Base-by-base conservation (phyloP, 2,329 filamentous ascomycete genomes). In the Curvularia verruculosa region DNA sequence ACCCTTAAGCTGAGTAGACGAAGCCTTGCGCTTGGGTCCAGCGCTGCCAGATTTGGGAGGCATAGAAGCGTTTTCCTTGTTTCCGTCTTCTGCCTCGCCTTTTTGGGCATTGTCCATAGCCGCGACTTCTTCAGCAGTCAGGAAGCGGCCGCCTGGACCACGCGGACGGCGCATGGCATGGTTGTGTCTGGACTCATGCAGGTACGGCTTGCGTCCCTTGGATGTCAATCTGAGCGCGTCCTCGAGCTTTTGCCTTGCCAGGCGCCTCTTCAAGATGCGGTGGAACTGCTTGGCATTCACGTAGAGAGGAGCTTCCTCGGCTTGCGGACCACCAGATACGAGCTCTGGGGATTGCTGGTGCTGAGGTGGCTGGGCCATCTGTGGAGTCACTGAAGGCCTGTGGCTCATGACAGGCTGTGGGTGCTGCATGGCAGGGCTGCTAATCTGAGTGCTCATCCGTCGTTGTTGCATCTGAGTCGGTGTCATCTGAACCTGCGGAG, bases 281-380 rank as follows among this genome's bases (percentile, higher is more conserved):
- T 99, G 95, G 68, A 99, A 99, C 72, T 99, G 95, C 77, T 99
- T 99, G 5, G 95, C 95, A 70, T 99, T 99, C 71, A 99, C 95
- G 68, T 99, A 99, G 1, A 99, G 82, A 0, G 95, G 95, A 0
- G 94, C 94, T 73, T 99, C 95, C 75, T 98, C 95, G 3, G 88
- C 87, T 48, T 66, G 72, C 13, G 85, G 84, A 13, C 81, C 85
- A 12, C 81, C 83, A 7, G 89, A 81, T 1, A 89, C 85, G 68
- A 95, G 86, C 73, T 97, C 93, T 7, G 92, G 91, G 1, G 92
- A 94, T 61, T 91, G 87, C 57, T 86, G 87, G 60, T 85, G 85
- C 78, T 89, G 88, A 72, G 89, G 89, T 9, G 85, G 80, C 9
- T 87, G 82, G 52, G 82, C 77, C 75, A 84, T 82, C 53, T 52